A percentile compares a stretch with the other conserved stretches of the same genome.
Conservation (phyloP, 306 rosid genomes). For the Aeschynomene evenia region DNA sequence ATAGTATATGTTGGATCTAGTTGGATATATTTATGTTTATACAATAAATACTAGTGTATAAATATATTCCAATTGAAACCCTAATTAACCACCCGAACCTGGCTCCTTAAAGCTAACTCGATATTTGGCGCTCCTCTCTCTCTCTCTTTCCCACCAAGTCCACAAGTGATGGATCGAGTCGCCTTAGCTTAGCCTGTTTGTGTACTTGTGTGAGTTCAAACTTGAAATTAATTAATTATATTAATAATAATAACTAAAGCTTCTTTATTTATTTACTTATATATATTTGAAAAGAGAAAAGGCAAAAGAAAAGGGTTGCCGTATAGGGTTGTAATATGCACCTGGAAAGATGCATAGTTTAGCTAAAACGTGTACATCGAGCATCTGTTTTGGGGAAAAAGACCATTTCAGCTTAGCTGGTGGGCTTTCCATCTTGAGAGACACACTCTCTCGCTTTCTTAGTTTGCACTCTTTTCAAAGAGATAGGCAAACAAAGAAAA, state of each 20-base stretch:
- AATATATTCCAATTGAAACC: not conserved
- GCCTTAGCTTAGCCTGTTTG: not conserved
- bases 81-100: conserved; percentile 5
- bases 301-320: conserved; percentile 40
- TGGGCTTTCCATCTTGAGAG: conserved; percentile 11
- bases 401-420: conserved; percentile 34
- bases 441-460: conserved; percentile 31
- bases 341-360: conserved; percentile 52
- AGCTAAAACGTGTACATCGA: conserved; percentile 49
- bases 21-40: no score
- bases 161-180: no score
- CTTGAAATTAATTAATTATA: conserved; percentile 1
- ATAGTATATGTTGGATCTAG: no score
- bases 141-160: not conserved
- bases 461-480: conserved; percentile 20
- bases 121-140: no score
- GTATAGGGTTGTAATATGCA: conserved; percentile 47
- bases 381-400: conserved; percentile 47
- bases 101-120: not conserved
- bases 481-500: conserved; percentile 50
- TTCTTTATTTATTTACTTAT: no score
- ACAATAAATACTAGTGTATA: no score
- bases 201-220: not conserved
- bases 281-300: no score
- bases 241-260: no score